These are phyloP conservation scores for Oryza brachyantha DNA, from an alignment of 176 grass and related monocot genomes.

Conservation along the genomic window DNA sequence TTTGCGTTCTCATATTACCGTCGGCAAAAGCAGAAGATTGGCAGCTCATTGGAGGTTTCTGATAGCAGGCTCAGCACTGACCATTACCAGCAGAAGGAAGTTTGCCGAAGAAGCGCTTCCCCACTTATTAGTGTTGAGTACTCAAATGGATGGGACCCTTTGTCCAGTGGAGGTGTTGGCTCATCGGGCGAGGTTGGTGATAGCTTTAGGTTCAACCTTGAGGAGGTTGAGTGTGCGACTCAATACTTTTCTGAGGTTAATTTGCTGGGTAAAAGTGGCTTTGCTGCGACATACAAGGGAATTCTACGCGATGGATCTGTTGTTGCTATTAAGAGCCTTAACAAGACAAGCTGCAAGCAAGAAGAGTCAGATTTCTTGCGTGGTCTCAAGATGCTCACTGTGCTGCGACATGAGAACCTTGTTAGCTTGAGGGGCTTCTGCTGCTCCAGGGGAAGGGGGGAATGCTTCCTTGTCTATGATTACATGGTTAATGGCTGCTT, in stretches of 20 bases:
- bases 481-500: constrained; percentile 72
- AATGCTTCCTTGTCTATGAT: constrained; percentile 92
- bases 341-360: constrained; percentile 92
- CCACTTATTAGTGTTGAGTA: constrained; percentile 88
- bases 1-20: constrained; percentile 74
- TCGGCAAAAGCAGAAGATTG: constrained; percentile 87
- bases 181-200: constrained; percentile 63
- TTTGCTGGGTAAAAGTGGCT: constrained; percentile 84
- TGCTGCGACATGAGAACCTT: constrained; percentile 81
- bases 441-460: constrained; percentile 81
- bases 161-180: constrained; percentile 56
- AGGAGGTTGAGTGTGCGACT: constrained; percentile 92
- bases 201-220: constrained; percentile 86
- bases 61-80: constrained; percentile 94
- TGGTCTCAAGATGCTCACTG: constrained; percentile 72
- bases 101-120: constrained; percentile 66
- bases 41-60: constrained; percentile 86
- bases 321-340: constrained; percentile 84
- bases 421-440: constrained; percentile 81
- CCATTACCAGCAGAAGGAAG: constrained; percentile 78
- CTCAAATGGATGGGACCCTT: constrained; percentile 64
- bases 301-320: constrained; percentile 71
- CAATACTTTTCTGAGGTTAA: constrained; percentile 96
- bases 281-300: constrained; percentile 75
- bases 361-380: constrained; percentile 91